phyloP scores from a whole-genome alignment of 75 land plant species.

The Selaginella tamariscina region DNA sequence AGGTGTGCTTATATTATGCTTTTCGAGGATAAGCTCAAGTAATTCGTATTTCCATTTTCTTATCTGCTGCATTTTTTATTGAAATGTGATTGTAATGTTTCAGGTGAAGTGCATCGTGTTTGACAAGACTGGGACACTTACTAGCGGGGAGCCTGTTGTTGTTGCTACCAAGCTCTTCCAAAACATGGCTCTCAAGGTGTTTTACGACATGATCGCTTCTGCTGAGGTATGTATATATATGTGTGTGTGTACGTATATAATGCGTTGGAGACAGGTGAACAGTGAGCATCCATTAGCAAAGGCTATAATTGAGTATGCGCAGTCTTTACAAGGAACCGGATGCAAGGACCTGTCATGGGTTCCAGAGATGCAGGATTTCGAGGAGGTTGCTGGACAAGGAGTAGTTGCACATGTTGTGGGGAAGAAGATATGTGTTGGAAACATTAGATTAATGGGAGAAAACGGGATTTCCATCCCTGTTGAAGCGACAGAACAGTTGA shows the following conservation, averaged over 20 bases:
- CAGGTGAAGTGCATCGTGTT: conserved; percentile 72
- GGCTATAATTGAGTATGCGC: conserved; percentile 64
- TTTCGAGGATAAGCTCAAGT: background rate
- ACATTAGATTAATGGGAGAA: conserved; percentile 51
- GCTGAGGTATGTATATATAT: conserved; percentile 42
- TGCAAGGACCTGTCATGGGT: conserved; percentile 22
- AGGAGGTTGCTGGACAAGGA: conserved; percentile 53
- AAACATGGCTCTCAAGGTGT: conserved; percentile 33
- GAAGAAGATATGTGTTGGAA: conserved; percentile 47
- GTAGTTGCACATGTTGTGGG: conserved; percentile 40
- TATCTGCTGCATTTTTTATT: background rate
- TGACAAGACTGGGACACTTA: conserved; percentile 94
- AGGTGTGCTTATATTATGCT: conserved; percentile 28
- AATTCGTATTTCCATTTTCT: background rate
- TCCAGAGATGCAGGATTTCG: conserved; percentile 37
- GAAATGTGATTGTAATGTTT: background rate
- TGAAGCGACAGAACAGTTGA: conserved; percentile 35
- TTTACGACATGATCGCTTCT: conserved; percentile 55
- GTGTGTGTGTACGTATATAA: conserved; percentile 2
- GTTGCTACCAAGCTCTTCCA: conserved; percentile 49
- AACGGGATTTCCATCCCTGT: conserved; percentile 25
- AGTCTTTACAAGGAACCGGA: conserved; percentile 20
- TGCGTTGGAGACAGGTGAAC: conserved; percentile 34
- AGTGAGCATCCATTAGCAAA: conserved; percentile 83
- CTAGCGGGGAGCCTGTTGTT: conserved; percentile 74